Evolutionary conservation across 805 yeast genomes (phyloP).

Genomic region (Suhomyces vadensis): DNA sequence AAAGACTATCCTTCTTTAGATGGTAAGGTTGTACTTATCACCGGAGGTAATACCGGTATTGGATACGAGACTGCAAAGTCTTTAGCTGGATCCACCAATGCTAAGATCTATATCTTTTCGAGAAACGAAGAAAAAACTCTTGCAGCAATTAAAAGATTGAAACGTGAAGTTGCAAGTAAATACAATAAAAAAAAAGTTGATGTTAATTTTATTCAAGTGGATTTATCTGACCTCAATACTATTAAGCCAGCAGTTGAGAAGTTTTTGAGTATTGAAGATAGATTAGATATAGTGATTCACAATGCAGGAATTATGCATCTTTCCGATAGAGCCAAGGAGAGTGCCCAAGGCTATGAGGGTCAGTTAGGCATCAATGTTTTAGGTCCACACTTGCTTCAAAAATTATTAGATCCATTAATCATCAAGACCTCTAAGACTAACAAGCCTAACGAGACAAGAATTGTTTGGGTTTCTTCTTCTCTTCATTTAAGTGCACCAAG

Average conservation of each 20-base stretch:
- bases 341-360: slow-evolving; percentile 47
- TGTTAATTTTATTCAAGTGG: slow-evolving; percentile 9
- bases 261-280: slow-evolving; percentile 9
- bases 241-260: slow-evolving; percentile 28
- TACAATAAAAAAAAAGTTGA: slow-evolving; percentile 12
- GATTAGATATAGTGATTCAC: slow-evolving; percentile 24
- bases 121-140: slow-evolving; percentile 35
- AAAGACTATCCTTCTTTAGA: slow-evolving; percentile 36
- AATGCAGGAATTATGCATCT: slow-evolving; percentile 40
- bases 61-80: slow-evolving; percentile 28
- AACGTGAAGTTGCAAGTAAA: slow-evolving; percentile 21
- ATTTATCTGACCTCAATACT: slow-evolving; percentile 13
- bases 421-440: slow-evolving; percentile 28
- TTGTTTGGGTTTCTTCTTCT: slow-evolving; percentile 48
- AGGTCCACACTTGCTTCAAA: slow-evolving; percentile 48
- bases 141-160: slow-evolving; percentile 25
- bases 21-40: slow-evolving; percentile 39
- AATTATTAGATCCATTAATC: slow-evolving; percentile 38
- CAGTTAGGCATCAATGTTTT: slow-evolving; percentile 49
- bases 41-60: slow-evolving; percentile 44
- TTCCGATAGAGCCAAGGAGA: slow-evolving; percentile 32
- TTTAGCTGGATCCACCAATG: slow-evolving; percentile 29
- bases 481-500: slow-evolving; percentile 31
- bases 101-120: slow-evolving; percentile 37
- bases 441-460: slow-evolving; percentile 30